Conservation (phyloP, 495 filamentous ascomycete species). For the Penicillium salamii region DNA sequence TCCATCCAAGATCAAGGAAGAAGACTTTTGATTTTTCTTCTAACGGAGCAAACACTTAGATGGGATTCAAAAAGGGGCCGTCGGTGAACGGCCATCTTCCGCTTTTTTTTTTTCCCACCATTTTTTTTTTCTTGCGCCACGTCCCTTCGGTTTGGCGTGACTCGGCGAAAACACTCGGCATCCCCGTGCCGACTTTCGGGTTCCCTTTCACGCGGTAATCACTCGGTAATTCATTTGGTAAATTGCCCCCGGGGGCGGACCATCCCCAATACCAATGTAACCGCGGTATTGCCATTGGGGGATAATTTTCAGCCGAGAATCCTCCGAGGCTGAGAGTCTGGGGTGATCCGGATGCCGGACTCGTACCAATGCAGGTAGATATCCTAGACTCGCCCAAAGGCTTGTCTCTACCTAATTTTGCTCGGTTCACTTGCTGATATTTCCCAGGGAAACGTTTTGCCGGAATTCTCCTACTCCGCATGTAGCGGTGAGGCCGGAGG, state of each 20-base stretch:
- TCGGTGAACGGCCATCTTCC: conserved; percentile 20
- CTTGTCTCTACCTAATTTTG: not conserved
- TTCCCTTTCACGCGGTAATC: not conserved
- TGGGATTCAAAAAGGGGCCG: conserved; percentile 9
- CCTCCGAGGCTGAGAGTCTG: conserved; percentile 18
- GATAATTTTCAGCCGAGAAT: conserved; percentile 13
- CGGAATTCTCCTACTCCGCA: conserved; percentile 3
- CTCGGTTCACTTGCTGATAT: not conserved
- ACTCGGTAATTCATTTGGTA: not conserved
- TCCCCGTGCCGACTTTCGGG: conserved; percentile 25
- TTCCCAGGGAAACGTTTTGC: not conserved
- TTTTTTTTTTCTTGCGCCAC: not conserved
- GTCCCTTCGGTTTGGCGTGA: conserved; percentile 3
- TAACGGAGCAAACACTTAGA: conserved; percentile 23
- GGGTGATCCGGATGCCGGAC: conserved; percentile 6
- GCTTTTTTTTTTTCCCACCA: not conserved
- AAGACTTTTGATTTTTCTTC: conserved; percentile 14
- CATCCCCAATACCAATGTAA: too few relatives aligned
- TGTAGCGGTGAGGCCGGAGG: conserved; percentile 6
- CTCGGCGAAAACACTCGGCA: conserved; percentile 7
- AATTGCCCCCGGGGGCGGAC: too few relatives aligned
- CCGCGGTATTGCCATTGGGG: too few relatives aligned
- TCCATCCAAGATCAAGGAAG: not conserved
- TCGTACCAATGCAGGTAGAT: not conserved
- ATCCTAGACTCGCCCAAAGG: not conserved